A percentile compares a stretch with the other conserved stretches of the same genome.
phyloP scores from a whole-genome alignment of 371 early-diverging fungal genomes.

The Coemansia sp. region DNA sequence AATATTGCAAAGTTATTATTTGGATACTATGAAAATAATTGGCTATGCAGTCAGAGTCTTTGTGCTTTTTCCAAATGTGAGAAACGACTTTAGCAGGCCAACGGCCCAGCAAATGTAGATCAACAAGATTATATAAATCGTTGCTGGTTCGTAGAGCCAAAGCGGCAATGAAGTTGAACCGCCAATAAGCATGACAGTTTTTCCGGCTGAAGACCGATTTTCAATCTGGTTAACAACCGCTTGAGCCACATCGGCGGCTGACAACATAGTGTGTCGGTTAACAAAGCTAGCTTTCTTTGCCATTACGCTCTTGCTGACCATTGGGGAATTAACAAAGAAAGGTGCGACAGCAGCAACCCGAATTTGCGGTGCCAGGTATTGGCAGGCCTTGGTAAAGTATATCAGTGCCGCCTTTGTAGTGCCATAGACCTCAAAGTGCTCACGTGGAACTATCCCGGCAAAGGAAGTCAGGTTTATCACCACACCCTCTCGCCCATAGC shows the following conservation, averaged over 20 bases:
- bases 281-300: neutral
- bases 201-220: conserved; percentile 23
- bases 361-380: conserved; percentile 31
- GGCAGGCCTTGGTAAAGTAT: conserved; percentile 31
- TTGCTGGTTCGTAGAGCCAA: conserved; percentile 17
- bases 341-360: conserved; percentile 38
- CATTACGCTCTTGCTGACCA: conserved; percentile 3
- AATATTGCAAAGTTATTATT: neutral
- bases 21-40: neutral
- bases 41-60: neutral
- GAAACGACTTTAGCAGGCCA: conserved; percentile 4
- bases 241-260: conserved; percentile 22
- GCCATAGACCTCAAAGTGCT: conserved; percentile 30
- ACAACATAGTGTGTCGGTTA: conserved; percentile 16
- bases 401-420: conserved; percentile 36
- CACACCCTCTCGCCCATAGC: conserved; percentile 13
- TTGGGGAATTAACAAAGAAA: conserved; percentile 33
- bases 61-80: neutral
- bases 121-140: neutral
- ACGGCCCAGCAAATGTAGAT: conserved; percentile 6
- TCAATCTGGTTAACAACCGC: conserved; percentile 26
- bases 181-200: conserved; percentile 23
- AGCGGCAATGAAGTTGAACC: conserved; percentile 25
- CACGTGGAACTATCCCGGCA: conserved; percentile 12
- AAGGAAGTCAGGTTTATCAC: conserved; percentile 34